phyloP scores from a whole-genome alignment of 2,329 filamentous ascomycete species.

The Incumbomyces lentus region DNA sequence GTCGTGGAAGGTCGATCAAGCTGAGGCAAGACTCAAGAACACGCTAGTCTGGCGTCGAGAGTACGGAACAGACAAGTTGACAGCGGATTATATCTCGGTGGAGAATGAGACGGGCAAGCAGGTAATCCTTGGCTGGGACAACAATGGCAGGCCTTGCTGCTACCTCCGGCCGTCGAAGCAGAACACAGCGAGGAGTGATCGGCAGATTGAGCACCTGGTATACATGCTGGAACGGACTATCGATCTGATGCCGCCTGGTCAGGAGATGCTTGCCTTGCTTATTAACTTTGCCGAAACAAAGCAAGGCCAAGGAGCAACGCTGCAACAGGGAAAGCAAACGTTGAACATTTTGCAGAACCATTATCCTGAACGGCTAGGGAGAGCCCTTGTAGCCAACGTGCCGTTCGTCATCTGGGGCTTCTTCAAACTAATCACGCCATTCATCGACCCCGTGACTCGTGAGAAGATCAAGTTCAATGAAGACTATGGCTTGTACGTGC shows the following conservation, averaged over 20 bases:
- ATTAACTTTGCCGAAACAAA: conserved; percentile 85
- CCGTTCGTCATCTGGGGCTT: conserved; percentile 88
- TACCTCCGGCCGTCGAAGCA: conserved; percentile 84
- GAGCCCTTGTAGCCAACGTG: conserved; percentile 82
- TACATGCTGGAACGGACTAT: conserved; percentile 90
- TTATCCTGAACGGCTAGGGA: conserved; percentile 84
- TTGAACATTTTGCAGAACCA: conserved; percentile 87
- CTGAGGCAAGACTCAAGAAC: conserved; percentile 65
- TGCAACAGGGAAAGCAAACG: conserved; percentile 71
- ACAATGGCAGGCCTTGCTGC: conserved; percentile 71
- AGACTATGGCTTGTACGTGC: conserved; percentile 72
- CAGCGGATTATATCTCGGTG: conserved; percentile 75
- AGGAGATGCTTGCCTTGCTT: conserved; percentile 76
- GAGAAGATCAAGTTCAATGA: conserved; percentile 98
- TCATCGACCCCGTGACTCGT: conserved; percentile 88
- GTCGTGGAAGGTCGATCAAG: conserved; percentile 72
- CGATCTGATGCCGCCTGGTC: conserved; percentile 74
- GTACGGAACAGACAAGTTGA: conserved; percentile 66
- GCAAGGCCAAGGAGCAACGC: conserved; percentile 62
- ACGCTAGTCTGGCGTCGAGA: conserved; percentile 85
- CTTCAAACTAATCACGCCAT: conserved; percentile 90
- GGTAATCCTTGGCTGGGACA: conserved; percentile 78
- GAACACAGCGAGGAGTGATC: conserved; percentile 77
- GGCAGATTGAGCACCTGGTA: conserved; percentile 86
- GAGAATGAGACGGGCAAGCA: conserved; percentile 98